These are phyloP conservation scores for Penicillium sp. DNA, from an alignment of 2,329 filamentous ascomycete species.

Conservation along the genomic window DNA sequence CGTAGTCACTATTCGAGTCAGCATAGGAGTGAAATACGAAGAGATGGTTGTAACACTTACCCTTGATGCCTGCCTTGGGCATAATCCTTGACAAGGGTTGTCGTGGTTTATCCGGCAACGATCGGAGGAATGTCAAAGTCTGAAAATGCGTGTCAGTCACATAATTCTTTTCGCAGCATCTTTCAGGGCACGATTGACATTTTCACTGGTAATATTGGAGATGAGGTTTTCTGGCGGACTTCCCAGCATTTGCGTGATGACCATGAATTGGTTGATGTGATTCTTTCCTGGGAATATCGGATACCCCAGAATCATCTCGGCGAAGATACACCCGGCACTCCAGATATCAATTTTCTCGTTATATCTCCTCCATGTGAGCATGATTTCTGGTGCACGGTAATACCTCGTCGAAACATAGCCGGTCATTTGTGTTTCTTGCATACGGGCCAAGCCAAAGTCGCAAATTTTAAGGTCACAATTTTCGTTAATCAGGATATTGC, in stretches of 20 bases:
- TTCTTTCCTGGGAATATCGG: conserved; percentile 98
- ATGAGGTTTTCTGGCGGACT: conserved; percentile 98
- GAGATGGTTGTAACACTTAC: conserved; percentile 56
- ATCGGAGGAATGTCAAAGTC: conserved; percentile 96
- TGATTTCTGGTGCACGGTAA: conserved; percentile 98
- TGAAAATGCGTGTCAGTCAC: conserved; percentile 40
- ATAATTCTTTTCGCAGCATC: not conserved
- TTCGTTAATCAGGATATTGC: conserved; percentile 99
- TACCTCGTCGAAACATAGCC: conserved; percentile 98
- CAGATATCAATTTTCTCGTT: conserved; percentile 98
- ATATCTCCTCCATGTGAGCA: conserved; percentile 99
- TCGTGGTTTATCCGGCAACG: conserved; percentile 87
- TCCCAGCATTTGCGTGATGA: conserved; percentile 96
- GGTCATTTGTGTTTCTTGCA: conserved; percentile 99
- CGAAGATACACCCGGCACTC: conserved; percentile 98
- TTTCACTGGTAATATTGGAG: conserved; percentile 96
- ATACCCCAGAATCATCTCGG: conserved; percentile 98
- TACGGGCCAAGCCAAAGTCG: conserved; percentile 95
- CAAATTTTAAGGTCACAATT: conserved; percentile 99
- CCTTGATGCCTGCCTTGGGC: conserved; percentile 83
- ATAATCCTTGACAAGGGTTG: conserved; percentile 87
- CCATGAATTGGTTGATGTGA: conserved; percentile 98
- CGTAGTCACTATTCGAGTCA: conserved; percentile 70
- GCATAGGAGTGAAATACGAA: not conserved
- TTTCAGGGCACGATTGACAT: conserved; percentile 62